Evolutionary conservation across 176 grass and related monocot species (phyloP).

Genomic region (Echinochloa phyllopogon): DNA sequence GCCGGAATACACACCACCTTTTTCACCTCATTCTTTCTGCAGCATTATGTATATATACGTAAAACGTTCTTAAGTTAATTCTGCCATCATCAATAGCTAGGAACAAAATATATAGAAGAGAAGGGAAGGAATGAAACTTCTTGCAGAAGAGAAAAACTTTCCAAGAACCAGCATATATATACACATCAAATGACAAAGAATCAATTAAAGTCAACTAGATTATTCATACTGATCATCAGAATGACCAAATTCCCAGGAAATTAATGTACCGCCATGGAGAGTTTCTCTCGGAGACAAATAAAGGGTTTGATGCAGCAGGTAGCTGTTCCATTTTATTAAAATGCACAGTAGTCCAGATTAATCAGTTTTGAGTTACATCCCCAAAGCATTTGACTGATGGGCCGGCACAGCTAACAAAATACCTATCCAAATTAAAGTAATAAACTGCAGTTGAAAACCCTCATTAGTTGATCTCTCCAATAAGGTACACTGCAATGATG

Average conservation of each 20-base stretch:
- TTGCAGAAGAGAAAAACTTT: neutral
- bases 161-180: neutral
- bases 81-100: neutral
- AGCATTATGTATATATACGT: neutral
- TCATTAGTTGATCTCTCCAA: neutral
- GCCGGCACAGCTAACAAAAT: neutral
- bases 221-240: neutral
- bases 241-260: neutral
- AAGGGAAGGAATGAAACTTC: neutral
- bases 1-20: conserved; percentile 81
- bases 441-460: neutral
- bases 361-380: neutral
- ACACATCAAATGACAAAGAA: conserved; percentile 43
- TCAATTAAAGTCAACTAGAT: neutral
- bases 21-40: conserved; percentile 68
- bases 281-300: neutral
- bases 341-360: neutral
- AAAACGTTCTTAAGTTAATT: neutral
- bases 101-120: neutral
- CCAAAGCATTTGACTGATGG: neutral
- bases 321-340: neutral
- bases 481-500: neutral
- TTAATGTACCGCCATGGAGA: neutral
- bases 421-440: neutral
- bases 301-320: neutral